Base-by-base conservation (phyloP, 2,329 filamentous ascomycete species). In the Leptographium wingfieldii region DNA sequence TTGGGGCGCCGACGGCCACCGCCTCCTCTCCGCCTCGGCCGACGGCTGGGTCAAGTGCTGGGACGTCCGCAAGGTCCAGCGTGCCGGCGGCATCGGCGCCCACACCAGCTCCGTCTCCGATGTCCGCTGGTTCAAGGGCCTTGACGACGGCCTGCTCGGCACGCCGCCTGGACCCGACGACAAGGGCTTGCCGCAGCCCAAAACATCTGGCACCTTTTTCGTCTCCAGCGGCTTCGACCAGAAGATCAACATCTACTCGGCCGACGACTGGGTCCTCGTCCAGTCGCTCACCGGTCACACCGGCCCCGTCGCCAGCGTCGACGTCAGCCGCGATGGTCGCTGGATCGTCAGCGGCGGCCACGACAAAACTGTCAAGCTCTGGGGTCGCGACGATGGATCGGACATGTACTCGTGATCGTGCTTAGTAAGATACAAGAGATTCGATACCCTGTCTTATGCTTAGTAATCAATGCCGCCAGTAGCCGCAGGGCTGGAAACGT, bases 31-130 rank as follows among this genome's bases (percentile, higher is more conserved):
- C 0, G 92, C 91, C 1, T 95, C 91, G 16, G 90, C 86, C 2
- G 94, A 99, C 69, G 92, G 92, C 22, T 97, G 94, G 82, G 85
- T 96, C 68, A 97, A 96, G 73, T 96, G 92, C 73, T 99, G 94
- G 94, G 94, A 99, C 69, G 80, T 99, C 58, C 85, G 94, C 54
- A 92, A 94, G 67, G 92, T 97, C 56, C 83, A 88, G 66, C 85
- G 86, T 64, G 86, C 83, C 0, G 92, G 90, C 14, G 89, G 88
- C 22, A 87, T 99, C 55, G 94, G 92, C 56, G 92, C 94, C 7
- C 94, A 99, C 71, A 87, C 84, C 56, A 92, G 90, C 64, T 88
- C 94, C 40, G 92, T 99, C 9, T 94, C 91, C 1, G 94, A 99
- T 71, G 75, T 99, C 64, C 80, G 91, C 63, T 97, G 94, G 90